Evolutionary conservation across 2,329 filamentous ascomycete genomes (phyloP).

Genomic region (Beauveria australis): DNA sequence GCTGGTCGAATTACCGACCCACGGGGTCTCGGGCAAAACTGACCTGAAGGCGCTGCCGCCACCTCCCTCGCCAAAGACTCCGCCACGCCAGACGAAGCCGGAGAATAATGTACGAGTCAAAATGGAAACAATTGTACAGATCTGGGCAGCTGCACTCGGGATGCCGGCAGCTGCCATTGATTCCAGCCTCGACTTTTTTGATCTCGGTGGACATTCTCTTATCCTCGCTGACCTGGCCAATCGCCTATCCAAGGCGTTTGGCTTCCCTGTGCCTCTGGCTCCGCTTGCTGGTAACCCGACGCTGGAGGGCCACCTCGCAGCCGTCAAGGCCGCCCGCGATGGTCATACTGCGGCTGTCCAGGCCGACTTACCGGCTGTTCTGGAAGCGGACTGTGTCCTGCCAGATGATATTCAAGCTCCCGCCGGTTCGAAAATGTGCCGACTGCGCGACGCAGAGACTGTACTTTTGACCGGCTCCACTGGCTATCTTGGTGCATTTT

Average conservation of each 20-base stretch:
- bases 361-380: conserved; percentile 62
- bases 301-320: conserved; percentile 62
- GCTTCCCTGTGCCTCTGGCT: conserved; percentile 63
- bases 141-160: conserved; percentile 65
- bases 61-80: conserved; percentile 46
- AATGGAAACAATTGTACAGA: conserved; percentile 57
- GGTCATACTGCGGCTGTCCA: conserved; percentile 68
- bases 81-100: conserved; percentile 31
- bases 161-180: conserved; percentile 56
- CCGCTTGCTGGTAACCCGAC: conserved; percentile 65
- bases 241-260: conserved; percentile 59
- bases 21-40: conserved; percentile 71
- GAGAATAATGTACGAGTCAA: conserved; percentile 55
- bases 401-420: conserved; percentile 59
- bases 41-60: conserved; percentile 64
- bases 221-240: conserved; percentile 71
- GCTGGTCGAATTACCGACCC: conserved; percentile 61
- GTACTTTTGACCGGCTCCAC: conserved; percentile 68
- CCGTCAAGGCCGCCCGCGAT: conserved; percentile 61
- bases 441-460: conserved; percentile 57
- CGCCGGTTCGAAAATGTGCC: conserved; percentile 41
- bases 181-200: conserved; percentile 70
- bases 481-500: conserved; percentile 67
- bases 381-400: conserved; percentile 58
- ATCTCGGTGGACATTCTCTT: conserved; percentile 70